Conservation (phyloP, 352 stramenopile genomes). For the Phytophthora litchii region DNA sequence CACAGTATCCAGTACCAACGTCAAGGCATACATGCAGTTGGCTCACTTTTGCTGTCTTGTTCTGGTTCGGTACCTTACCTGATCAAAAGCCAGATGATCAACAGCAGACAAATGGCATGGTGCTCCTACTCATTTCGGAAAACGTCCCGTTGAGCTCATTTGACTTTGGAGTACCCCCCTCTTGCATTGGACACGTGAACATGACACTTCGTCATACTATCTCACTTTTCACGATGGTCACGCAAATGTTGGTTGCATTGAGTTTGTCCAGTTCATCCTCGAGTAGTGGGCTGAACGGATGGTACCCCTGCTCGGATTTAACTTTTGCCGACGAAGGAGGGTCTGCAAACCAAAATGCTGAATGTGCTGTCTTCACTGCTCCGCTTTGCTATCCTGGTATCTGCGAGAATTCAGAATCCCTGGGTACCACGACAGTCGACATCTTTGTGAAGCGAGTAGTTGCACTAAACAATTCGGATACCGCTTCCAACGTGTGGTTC, state of each 20-base stretch:
- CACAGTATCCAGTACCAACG: not conserved
- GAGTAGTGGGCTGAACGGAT: slow-evolving; percentile 26
- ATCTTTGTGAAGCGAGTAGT: slow-evolving; percentile 48
- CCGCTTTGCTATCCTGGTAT: slow-evolving; percentile 44
- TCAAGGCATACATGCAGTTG: not conserved
- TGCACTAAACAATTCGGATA: slow-evolving; percentile 15
- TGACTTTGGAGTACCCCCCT: not conserved
- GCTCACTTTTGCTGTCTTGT: not conserved
- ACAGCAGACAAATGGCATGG: too few species aligned
- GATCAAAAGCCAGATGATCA: too few species aligned
- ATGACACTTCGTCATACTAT: slow-evolving; percentile 7
- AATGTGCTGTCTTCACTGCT: slow-evolving; percentile 40
- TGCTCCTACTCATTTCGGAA: slow-evolving; percentile 6
- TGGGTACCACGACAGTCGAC: slow-evolving; percentile 22
- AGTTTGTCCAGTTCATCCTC: not conserved
- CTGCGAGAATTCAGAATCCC: slow-evolving; percentile 12
- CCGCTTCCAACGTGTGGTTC: slow-evolving; percentile 42
- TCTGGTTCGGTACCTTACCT: slow-evolving; percentile 10
- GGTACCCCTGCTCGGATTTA: slow-evolving; percentile 37
- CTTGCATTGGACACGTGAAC: not conserved
- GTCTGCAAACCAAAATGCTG: slow-evolving; percentile 13
- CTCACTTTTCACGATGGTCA: slow-evolving; percentile 1
- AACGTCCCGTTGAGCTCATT: slow-evolving; percentile 2
- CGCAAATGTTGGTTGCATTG: slow-evolving; percentile 2
- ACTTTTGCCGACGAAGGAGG: slow-evolving; percentile 31